Conservation (phyloP, 2,329 filamentous ascomycete genomes). For the Cadophora sp. region DNA sequence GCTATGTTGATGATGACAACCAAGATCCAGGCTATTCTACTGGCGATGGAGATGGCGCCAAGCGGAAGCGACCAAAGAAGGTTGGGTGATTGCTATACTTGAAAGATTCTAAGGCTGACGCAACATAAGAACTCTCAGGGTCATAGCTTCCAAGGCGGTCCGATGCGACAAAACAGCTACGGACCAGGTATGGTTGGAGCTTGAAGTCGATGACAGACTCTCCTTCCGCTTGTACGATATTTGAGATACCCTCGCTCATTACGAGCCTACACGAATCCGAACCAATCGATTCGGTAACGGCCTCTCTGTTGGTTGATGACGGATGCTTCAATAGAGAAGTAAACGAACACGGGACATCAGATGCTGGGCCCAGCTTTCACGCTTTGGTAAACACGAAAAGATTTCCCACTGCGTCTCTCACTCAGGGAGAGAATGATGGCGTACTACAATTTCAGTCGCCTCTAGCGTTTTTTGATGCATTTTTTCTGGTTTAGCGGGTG, state of each 20-base stretch:
- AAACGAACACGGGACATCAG: conserved; percentile 5
- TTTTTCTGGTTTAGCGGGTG: conserved; percentile 26
- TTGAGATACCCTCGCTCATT: conserved; percentile 5
- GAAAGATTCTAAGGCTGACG: conserved; percentile 36
- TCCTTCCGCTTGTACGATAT: conserved; percentile 13
- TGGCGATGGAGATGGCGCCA: conserved; percentile 68
- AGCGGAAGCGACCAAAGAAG: conserved; percentile 71
- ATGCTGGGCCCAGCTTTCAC: background rate
- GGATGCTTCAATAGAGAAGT: conserved; percentile 7
- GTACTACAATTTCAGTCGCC: conserved; percentile 25
- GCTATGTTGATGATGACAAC: conserved; percentile 71
- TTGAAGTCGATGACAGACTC: conserved; percentile 4
- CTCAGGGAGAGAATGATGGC: conserved; percentile 18
- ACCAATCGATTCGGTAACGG: background rate
- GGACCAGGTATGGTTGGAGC: conserved; percentile 53
- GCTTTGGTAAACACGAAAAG: conserved; percentile 11
- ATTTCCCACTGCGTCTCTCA: conserved; percentile 13
- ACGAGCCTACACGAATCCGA: background rate
- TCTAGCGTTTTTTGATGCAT: conserved; percentile 18
- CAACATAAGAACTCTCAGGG: conserved; percentile 35
- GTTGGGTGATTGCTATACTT: conserved; percentile 47
- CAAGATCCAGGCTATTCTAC: conserved; percentile 73
- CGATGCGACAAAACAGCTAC: conserved; percentile 51
- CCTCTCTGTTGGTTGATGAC: conserved; percentile 1
- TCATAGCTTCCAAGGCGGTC: conserved; percentile 37